Percentiles rank a stretch among this genome's conserved stretches.
Evolutionary conservation across 2,329 filamentous ascomycete species (phyloP).

Genomic region (Fusarium sp.): DNA sequence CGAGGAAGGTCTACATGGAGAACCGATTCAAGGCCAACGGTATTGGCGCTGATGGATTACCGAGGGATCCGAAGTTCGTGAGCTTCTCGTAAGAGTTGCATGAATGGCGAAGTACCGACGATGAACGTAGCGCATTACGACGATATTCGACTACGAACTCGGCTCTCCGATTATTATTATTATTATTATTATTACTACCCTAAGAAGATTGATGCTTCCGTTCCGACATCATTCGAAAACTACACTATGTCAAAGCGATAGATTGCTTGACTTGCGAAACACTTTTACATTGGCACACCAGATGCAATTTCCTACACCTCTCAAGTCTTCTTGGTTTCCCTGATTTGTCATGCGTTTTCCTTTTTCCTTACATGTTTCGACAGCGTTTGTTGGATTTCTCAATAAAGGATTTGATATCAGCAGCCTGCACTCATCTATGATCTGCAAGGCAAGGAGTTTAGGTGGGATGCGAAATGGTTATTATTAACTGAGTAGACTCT

Average conservation of each 20-base stretch:
- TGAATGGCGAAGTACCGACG: not conserved
- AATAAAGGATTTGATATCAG: conserved; percentile 13
- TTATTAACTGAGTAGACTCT: conserved; percentile 21
- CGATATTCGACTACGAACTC: not conserved
- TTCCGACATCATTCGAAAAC: not conserved
- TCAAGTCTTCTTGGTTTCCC: not conserved
- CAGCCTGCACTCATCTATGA: conserved; percentile 14
- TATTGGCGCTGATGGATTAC: conserved; percentile 88
- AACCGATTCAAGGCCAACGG: conserved; percentile 86
- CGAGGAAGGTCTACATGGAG: conserved; percentile 86
- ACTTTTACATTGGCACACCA: conserved; percentile 32
- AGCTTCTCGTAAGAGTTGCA: conserved; percentile 70
- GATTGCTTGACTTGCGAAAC: conserved; percentile 5
- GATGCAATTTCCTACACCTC: conserved; percentile 32
- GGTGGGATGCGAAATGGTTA: conserved; percentile 34
- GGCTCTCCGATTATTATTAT: not conserved
- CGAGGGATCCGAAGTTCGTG: conserved; percentile 94
- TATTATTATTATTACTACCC: not conserved
- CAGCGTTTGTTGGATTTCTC: conserved; percentile 13
- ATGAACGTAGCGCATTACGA: conserved; percentile 5
- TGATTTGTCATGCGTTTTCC: conserved; percentile 13
- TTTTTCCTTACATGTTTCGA: conserved; percentile 1
- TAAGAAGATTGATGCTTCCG: not conserved
- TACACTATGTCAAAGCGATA: not conserved
- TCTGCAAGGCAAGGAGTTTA: conserved; percentile 39